phyloP scores from a whole-genome alignment of 2,329 filamentous ascomycete species.

The Phyllosticta paracitricarpa region DNA sequence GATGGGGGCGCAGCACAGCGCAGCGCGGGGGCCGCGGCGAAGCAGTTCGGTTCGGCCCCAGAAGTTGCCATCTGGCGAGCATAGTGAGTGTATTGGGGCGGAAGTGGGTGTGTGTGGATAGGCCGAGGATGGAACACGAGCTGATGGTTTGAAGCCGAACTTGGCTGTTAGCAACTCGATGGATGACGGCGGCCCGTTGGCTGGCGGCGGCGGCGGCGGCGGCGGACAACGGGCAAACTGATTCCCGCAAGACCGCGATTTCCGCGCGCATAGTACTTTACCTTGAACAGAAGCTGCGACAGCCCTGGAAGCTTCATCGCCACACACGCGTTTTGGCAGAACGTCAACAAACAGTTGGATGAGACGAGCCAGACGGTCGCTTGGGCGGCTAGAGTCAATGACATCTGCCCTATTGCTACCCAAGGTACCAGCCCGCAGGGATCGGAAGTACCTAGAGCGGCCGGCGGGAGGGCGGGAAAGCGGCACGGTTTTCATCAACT shows the following conservation, averaged over 20 bases:
- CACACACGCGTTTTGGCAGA: neutral
- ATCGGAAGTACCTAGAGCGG: neutral
- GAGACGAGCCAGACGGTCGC: neutral
- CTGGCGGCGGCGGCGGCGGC: neutral
- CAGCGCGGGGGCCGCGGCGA: neutral
- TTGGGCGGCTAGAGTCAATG: neutral
- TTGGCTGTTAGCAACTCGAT: neutral
- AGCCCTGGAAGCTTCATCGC: too few relatives aligned
- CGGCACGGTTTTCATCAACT: too few relatives aligned
- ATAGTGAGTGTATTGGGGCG: too few relatives aligned
- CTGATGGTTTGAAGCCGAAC: neutral
- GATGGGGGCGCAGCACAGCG: neutral
- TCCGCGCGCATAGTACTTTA: neutral
- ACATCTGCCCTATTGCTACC: neutral
- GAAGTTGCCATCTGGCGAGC: too few relatives aligned
- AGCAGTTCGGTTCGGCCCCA: neutral
- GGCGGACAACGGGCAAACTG: neutral
- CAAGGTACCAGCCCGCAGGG: neutral
- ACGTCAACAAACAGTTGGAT: neutral
- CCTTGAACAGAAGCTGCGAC: neutral
- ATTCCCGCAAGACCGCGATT: neutral
- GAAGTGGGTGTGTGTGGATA: neutral
- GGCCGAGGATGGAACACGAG: neutral
- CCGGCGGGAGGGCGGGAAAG: neutral
- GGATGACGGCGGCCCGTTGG: neutral